A percentile compares a stretch with the other conserved stretches of the same genome.
Conservation (phyloP, 345 rosid genomes). For the Noccaea bulbosa region DNA sequence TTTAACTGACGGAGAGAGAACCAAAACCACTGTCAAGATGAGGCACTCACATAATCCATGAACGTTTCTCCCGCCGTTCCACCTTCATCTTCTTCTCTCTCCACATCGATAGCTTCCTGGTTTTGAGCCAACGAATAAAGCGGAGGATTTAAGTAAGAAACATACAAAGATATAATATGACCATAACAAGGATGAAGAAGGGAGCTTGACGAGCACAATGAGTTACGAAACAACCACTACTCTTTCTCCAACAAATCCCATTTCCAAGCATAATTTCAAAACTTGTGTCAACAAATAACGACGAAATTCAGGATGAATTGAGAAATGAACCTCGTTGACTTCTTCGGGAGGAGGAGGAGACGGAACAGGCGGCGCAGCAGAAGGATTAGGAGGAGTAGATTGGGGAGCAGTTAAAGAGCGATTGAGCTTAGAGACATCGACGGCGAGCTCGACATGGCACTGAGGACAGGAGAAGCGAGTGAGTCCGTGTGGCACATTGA, state of each 20-base stretch:
- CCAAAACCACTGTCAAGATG: slow-evolving; percentile 24
- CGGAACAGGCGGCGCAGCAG: slow-evolving; percentile 42
- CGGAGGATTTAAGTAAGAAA: not conserved
- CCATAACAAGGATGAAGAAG: not conserved
- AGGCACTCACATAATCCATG: slow-evolving; percentile 82
- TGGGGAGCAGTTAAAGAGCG: slow-evolving; percentile 56
- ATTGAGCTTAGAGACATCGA: slow-evolving; percentile 68
- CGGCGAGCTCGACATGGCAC: slow-evolving; percentile 83
- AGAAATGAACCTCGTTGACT: slow-evolving; percentile 71
- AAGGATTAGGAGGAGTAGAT: slow-evolving; percentile 43
- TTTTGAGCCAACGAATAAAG: slow-evolving; percentile 24
- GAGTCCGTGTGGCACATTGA: slow-evolving; percentile 93
- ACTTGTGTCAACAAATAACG: not conserved
- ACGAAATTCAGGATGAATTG: not conserved
- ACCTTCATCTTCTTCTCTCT: slow-evolving; percentile 99
- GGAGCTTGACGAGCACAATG: not conserved
- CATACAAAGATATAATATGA: slow-evolving; percentile 12
- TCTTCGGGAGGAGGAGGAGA: slow-evolving; percentile 65
- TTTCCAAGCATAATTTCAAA: slow-evolving; percentile 19
- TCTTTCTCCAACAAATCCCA: slow-evolving; percentile 8
- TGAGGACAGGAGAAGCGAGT: slow-evolving; percentile 88
- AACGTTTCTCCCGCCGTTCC: slow-evolving; percentile 92
- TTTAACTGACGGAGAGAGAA: slow-evolving; percentile 8
- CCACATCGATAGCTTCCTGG: slow-evolving; percentile 96
- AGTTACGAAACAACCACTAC: slow-evolving; percentile 10